These are phyloP conservation scores for Diutina rugosa DNA, from an alignment of 1,139 yeast genomes.

Conservation along the genomic window DNA sequence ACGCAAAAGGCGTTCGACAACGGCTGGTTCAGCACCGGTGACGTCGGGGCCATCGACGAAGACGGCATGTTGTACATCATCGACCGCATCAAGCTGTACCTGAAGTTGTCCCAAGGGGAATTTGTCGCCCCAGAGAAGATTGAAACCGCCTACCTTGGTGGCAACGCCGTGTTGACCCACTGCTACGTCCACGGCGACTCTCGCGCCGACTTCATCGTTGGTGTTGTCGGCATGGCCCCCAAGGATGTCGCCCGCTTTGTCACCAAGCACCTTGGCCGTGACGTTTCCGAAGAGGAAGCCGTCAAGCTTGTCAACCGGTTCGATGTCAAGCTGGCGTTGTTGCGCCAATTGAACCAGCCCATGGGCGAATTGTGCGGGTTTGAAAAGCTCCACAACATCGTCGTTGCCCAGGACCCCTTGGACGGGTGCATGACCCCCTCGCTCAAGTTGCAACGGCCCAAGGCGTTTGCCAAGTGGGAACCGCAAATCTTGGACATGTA, in stretches of 20 bases:
- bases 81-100: constrained; percentile 71
- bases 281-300: not conserved
- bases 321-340: not conserved
- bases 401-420: not conserved
- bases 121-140: constrained; percentile 71
- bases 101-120: constrained; percentile 74
- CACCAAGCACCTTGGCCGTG: not conserved
- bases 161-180: constrained; percentile 11
- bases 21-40: constrained; percentile 75
- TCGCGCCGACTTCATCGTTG: constrained; percentile 44
- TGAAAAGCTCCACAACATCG: not conserved
- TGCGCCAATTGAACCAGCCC: not conserved
- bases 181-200: constrained; percentile 27
- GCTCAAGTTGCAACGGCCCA: not conserved
- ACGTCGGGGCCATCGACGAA: constrained; percentile 44
- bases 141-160: constrained; percentile 43
- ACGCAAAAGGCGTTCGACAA: constrained; percentile 27
- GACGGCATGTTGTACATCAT: constrained; percentile 40
- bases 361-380: not conserved
- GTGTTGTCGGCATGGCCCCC: constrained; percentile 27
- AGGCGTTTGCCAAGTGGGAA: not conserved
- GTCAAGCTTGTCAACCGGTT: not conserved
- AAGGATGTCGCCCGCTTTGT: not conserved
- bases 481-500: not conserved
- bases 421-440: constrained; percentile 1